Percentiles rank a stretch among this genome's conserved stretches.
Evolutionary conservation across 2,329 filamentous ascomycete genomes (phyloP).

Genomic region (Metarhizium album): DNA sequence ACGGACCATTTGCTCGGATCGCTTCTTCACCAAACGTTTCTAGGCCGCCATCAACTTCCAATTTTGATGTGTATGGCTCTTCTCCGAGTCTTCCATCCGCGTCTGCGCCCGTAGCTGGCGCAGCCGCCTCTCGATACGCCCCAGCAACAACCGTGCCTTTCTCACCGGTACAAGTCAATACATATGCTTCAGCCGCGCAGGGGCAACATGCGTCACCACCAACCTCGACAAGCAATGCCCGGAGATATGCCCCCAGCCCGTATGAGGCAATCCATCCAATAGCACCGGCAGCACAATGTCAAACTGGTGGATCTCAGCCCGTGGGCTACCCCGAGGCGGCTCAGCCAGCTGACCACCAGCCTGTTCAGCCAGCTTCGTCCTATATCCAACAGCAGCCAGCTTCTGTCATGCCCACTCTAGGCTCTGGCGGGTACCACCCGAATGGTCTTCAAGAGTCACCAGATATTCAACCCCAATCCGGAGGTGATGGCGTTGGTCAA

Average conservation of each 20-base stretch:
- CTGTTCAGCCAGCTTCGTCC: constrained; percentile 2
- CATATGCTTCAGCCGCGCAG: constrained; percentile 30
- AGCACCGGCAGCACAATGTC: constrained; percentile 5
- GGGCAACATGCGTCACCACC: neutral
- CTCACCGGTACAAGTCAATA: constrained; percentile 13
- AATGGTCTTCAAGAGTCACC: constrained; percentile 17
- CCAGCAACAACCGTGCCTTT: constrained; percentile 12
- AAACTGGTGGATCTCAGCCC: constrained; percentile 12
- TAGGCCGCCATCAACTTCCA: constrained; percentile 57
- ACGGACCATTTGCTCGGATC: constrained; percentile 75
- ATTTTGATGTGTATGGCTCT: constrained; percentile 62
- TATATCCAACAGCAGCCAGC: neutral
- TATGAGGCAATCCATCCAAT: constrained; percentile 26
- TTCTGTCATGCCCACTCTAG: constrained; percentile 2
- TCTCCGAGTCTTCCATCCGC: constrained; percentile 21
- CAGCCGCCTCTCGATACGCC: constrained; percentile 29
- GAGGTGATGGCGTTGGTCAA: constrained; percentile 13
- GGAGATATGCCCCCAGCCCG: constrained; percentile 14
- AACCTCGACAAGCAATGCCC: neutral
- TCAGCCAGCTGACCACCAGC: constrained; percentile 16
- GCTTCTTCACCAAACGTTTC: constrained; percentile 65
- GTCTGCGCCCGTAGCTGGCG: constrained; percentile 20
- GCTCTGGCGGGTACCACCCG: constrained; percentile 17
- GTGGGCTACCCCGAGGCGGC: constrained; percentile 5
- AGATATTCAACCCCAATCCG: constrained; percentile 11